A percentile compares a stretch with the other conserved stretches of the same genome.
Conservation (phyloP, 192 early-diverging fungal species). For the Helicostylum pulchrum region DNA sequence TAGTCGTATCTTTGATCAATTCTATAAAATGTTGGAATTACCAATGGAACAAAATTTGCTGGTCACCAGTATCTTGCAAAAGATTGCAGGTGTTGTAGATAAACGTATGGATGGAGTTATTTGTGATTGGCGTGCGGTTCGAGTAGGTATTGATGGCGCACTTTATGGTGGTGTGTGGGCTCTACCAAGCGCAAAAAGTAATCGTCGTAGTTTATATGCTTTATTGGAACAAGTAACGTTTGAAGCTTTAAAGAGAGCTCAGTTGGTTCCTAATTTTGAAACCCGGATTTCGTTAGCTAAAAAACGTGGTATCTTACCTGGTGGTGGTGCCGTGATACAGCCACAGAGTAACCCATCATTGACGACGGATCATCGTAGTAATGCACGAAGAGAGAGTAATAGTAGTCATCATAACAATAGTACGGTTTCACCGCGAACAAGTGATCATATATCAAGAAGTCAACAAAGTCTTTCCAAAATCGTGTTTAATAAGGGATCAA, state of each 20-base stretch:
- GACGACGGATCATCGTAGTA: not conserved
- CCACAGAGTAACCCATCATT: not conserved
- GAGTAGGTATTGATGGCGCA: constrained; percentile 31
- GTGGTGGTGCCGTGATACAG: not conserved
- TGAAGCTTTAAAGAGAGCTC: constrained; percentile 38
- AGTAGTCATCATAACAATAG: not conserved
- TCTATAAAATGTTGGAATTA: constrained; percentile 40
- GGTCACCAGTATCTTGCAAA: constrained; percentile 53
- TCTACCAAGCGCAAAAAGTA: constrained; percentile 15
- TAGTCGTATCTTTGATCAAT: constrained; percentile 41
- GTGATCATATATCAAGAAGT: not conserved
- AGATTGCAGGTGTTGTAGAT: constrained; percentile 48
- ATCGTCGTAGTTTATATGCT: constrained; percentile 33
- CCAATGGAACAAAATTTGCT: constrained; percentile 59
- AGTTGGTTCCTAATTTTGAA: constrained; percentile 42
- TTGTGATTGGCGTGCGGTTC: constrained; percentile 35
- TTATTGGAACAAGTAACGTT: constrained; percentile 37
- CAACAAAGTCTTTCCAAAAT: constrained; percentile 30
- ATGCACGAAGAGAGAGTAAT: not conserved
- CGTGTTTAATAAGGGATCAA: constrained; percentile 26
- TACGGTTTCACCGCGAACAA: not conserved
- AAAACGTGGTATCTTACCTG: constrained; percentile 27
- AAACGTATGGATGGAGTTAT: constrained; percentile 38
- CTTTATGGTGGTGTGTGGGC: constrained; percentile 36
- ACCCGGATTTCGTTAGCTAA: constrained; percentile 36